Evolutionary conservation across 1,284 basidiomycete species (phyloP).

Genomic region (Phaffia rhodozyma): DNA sequence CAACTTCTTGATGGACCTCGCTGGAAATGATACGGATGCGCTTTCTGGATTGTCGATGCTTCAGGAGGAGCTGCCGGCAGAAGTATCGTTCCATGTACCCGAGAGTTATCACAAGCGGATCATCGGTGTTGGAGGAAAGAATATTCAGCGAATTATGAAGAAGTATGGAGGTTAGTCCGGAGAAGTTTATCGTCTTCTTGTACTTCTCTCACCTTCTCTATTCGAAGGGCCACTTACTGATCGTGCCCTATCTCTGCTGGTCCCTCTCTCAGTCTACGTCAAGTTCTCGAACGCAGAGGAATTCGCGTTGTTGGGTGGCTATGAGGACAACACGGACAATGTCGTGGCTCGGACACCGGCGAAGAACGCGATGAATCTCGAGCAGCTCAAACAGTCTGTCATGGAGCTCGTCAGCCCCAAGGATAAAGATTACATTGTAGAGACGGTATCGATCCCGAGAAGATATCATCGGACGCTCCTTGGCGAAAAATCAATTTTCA

Average conservation of each 20-base stretch:
- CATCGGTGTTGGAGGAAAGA: conserved; percentile 95
- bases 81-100: conserved; percentile 97
- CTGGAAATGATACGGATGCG: conserved; percentile 67
- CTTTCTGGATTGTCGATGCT: conserved; percentile 78
- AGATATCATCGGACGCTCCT: conserved; percentile 89
- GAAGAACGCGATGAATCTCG: conserved; percentile 91
- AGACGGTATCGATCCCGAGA: conserved; percentile 82
- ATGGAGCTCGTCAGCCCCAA: conserved; percentile 97
- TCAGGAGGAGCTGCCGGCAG: conserved; percentile 95
- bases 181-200: too few species aligned
- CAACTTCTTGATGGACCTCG: conserved; percentile 94
- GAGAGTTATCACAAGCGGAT: conserved; percentile 98
- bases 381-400: conserved; percentile 88
- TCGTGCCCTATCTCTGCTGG: too few species aligned
- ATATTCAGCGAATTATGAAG: conserved; percentile 99
- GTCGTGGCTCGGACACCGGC: conserved; percentile 85
- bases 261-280: conserved; percentile 59
- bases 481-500: conserved; percentile 93
- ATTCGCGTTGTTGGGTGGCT: conserved; percentile 86
- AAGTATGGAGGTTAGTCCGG: conserved; percentile 54
- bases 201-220: too few species aligned
- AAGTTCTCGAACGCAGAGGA: conserved; percentile 99
- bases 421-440: conserved; percentile 94
- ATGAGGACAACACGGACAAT: conserved; percentile 96
- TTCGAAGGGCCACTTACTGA: too few species aligned